Evolutionary conservation across 805 yeast species (phyloP).

Genomic region (Pichia insulana): DNA sequence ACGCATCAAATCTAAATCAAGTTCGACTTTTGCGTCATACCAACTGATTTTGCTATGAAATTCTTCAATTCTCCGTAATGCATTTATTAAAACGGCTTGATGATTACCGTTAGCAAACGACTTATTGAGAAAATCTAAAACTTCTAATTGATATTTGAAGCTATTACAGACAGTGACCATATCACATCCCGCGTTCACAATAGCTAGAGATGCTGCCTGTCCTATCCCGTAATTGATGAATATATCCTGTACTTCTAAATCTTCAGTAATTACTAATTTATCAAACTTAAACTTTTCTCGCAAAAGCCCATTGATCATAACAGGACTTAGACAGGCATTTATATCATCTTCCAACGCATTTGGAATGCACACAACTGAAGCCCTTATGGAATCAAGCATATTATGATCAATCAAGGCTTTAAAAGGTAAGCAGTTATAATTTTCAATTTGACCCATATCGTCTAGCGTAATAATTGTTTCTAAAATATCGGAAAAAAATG

Average conservation of each 20-base stretch:
- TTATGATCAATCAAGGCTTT: conserved; percentile 37
- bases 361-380: conserved; percentile 60
- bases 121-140: conserved; percentile 32
- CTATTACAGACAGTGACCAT: conserved; percentile 54
- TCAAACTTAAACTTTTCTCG: conserved; percentile 43
- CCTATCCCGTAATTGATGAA: conserved; percentile 53
- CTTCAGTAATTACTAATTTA: conserved; percentile 51
- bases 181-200: conserved; percentile 51
- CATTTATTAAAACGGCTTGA: conserved; percentile 32
- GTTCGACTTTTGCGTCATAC: conserved; percentile 29
- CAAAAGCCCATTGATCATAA: conserved; percentile 39
- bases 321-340: conserved; percentile 52
- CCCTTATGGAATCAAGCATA: conserved; percentile 45
- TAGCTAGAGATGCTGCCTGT: conserved; percentile 53
- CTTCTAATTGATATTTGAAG: conserved; percentile 44
- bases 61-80: conserved; percentile 35
- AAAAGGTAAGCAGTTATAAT: conserved; percentile 43
- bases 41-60: conserved; percentile 38
- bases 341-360: conserved; percentile 49
- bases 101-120: conserved; percentile 31
- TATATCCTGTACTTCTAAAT: conserved; percentile 54
- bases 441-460: conserved; percentile 41
- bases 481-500: conserved; percentile 44
- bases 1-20: conserved; percentile 27
- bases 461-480: conserved; percentile 53